These are phyloP conservation scores for Stachybotrys chartarum DNA, from an alignment of 2,329 filamentous ascomycete species.

Conservation along the genomic window DNA sequence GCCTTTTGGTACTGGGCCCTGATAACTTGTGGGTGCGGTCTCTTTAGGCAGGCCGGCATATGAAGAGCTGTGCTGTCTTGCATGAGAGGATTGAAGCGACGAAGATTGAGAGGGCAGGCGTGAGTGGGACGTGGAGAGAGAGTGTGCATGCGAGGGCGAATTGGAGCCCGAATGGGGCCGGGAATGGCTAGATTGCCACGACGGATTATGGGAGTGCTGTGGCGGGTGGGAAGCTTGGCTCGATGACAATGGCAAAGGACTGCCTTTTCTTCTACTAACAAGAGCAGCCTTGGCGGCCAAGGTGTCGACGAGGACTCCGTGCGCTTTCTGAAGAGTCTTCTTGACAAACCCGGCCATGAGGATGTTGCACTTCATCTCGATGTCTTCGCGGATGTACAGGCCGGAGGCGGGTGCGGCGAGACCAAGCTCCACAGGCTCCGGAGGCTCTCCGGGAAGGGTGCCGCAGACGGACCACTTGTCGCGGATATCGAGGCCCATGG, in stretches of 20 bases:
- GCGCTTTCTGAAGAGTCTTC: constrained; percentile 72
- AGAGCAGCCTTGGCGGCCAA: constrained; percentile 31
- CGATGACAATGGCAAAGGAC: not conserved
- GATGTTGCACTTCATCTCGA: constrained; percentile 72
- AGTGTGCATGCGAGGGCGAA: not conserved
- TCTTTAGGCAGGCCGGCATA: too few species aligned
- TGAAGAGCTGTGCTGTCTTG: too few species aligned
- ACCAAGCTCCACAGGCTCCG: constrained; percentile 58
- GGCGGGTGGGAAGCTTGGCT: not conserved
- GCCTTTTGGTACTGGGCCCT: not conserved
- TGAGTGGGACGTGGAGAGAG: not conserved
- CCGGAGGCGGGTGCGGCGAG: constrained; percentile 59
- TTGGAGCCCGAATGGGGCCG: not conserved
- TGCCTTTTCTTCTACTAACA: constrained; percentile 9
- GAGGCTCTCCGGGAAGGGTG: constrained; percentile 61
- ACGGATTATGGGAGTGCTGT: not conserved
- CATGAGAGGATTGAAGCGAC: too few species aligned
- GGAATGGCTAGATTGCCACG: not conserved
- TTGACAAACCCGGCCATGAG: constrained; percentile 72
- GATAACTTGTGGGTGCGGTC: too few species aligned
- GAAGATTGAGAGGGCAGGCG: too few species aligned
- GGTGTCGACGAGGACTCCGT: constrained; percentile 61
- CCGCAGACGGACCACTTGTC: constrained; percentile 73
- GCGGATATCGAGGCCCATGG: constrained; percentile 71
- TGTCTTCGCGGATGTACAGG: constrained; percentile 78